Percentiles rank a stretch among this genome's conserved stretches.
These are phyloP conservation scores for Cyanidiococcus yangmingshanensis DNA, from an alignment of 23 red algal genomes.

Conservation along the genomic window DNA sequence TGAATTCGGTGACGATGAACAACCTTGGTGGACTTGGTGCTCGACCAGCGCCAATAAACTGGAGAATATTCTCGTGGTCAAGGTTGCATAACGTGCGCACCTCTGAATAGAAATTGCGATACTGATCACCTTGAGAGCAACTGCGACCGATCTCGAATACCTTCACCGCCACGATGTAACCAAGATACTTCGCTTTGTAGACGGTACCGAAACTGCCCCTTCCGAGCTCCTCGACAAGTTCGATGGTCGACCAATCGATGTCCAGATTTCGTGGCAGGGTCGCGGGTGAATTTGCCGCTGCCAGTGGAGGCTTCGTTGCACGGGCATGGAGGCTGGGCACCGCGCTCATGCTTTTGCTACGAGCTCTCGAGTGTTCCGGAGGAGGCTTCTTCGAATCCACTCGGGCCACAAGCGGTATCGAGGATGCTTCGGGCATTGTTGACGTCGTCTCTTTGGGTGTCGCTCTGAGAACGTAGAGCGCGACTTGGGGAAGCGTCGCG, in stretches of 20 bases:
- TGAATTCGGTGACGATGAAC: constrained; percentile 94
- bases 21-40: constrained; percentile 41
- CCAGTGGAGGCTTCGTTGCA: background rate
- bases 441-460: background rate
- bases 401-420: background rate
- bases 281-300: background rate
- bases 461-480: background rate
- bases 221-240: background rate
- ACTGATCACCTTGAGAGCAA: constrained; percentile 24
- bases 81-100: constrained; percentile 67
- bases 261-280: background rate
- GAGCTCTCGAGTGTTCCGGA: background rate
- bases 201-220: constrained; percentile 5
- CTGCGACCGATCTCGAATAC: background rate
- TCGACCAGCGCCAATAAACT: constrained; percentile 78
- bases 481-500: background rate
- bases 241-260: background rate
- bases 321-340: background rate
- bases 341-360: background rate
- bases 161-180: constrained; percentile 1
- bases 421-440: background rate
- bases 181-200: background rate
- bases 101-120: constrained; percentile 84
- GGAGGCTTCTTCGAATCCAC: background rate
- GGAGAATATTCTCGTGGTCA: constrained; percentile 71